Percentiles rank a stretch among this genome's conserved stretches.
Conservation (phyloP, 192 early-diverging fungal genomes). For the Kappamyces sp. region DNA sequence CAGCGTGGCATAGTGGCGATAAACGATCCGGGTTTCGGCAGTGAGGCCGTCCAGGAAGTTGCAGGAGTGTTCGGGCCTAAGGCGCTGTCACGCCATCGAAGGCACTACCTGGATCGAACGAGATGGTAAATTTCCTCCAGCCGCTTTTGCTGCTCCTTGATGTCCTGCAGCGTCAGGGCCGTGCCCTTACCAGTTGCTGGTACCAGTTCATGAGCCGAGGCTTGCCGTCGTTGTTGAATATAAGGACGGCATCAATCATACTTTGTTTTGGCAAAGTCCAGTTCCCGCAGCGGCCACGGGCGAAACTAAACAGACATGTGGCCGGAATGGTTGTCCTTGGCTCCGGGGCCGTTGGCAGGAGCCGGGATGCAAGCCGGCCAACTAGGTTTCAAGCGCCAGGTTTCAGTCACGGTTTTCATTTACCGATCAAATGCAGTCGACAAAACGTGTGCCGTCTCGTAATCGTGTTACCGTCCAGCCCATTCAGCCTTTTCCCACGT, state of each 20-base stretch:
- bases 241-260: constrained; percentile 88
- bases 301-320: too few species aligned
- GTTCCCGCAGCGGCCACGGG: too few species aligned
- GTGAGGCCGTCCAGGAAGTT: constrained; percentile 87
- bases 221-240: constrained; percentile 97
- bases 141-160: constrained; percentile 74
- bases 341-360: too few species aligned
- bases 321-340: too few species aligned
- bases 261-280: background rate
- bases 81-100: background rate
- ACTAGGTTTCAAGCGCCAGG: too few species aligned
- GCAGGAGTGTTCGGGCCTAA: constrained; percentile 73
- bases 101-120: constrained; percentile 61
- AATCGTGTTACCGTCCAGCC: too few species aligned
- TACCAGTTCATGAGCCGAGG: constrained; percentile 92
- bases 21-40: constrained; percentile 85
- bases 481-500: too few species aligned
- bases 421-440: too few species aligned
- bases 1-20: constrained; percentile 61
- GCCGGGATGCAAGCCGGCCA: too few species aligned
- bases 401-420: too few species aligned
- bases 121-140: constrained; percentile 83
- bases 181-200: constrained; percentile 67
- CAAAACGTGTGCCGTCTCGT: too few species aligned
- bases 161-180: constrained; percentile 48